These are phyloP conservation scores for Cryphonectria parasitica DNA, from an alignment of 2,329 filamentous ascomycete genomes.

Conservation along the genomic window DNA sequence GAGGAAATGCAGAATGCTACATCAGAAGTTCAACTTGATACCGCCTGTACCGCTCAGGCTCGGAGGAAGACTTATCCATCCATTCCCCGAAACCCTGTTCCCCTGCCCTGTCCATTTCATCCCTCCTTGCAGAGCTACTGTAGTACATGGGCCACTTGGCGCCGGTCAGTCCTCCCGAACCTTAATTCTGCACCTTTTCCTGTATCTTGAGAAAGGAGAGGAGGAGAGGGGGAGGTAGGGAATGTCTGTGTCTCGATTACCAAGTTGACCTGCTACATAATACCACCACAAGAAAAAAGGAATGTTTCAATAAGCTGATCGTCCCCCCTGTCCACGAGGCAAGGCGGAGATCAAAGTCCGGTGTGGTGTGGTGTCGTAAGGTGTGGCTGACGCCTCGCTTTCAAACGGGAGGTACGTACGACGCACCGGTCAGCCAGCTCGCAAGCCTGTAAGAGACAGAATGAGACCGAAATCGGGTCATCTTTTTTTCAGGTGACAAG, in stretches of 20 bases:
- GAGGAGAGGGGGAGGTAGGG: no score
- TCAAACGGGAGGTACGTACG: not conserved
- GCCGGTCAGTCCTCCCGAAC: not conserved
- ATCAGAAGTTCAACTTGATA: not conserved
- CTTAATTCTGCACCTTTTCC: not conserved
- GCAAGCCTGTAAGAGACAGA: not conserved
- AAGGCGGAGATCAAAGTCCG: not conserved
- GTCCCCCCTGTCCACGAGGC: not conserved
- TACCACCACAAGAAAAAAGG: no score
- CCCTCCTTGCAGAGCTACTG: not conserved
- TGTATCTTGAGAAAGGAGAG: not conserved
- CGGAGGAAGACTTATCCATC: not conserved
- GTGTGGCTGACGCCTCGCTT: slow-evolving; percentile 3
- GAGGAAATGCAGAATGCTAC: not conserved
- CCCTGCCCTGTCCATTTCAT: not conserved
- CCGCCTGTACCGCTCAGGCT: not conserved
- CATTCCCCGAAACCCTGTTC: not conserved
- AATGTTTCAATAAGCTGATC: not conserved
- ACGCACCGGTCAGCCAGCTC: not conserved
- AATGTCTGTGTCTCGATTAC: not conserved
- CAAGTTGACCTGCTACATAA: not conserved
- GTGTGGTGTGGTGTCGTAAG: not conserved
- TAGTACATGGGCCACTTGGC: not conserved
- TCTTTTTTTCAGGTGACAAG: not conserved
- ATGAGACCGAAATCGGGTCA: not conserved